Evolutionary conservation across 257 asterid species (phyloP), one percentile per base, ranked within the genome.

Genomic region (Jacaranda mimosifolia): DNA sequence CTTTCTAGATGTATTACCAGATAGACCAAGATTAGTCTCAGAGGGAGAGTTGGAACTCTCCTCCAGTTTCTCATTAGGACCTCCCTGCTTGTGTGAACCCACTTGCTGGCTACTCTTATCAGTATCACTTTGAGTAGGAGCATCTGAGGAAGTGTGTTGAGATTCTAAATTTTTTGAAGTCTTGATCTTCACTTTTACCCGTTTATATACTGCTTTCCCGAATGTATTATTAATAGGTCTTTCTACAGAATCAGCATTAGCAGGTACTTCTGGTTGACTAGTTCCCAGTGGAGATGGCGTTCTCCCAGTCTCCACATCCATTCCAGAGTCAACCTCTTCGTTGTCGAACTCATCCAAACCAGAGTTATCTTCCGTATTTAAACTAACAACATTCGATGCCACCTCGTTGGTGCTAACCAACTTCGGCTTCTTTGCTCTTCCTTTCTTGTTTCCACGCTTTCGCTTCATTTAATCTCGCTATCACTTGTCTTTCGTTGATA

Each of bases 141-240:
- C 85, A 79, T 89, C 94, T 53, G 97, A 80, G 76, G 91, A 78
- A 75, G 84, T 56, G 67, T 19, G 87, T 70, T 79, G 96, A 51
- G 91, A 43, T 49, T 91, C 99, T 77, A 93, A 83, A 52, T 87
- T 65, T 78, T 93, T 96, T 9, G 97, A 90, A 35, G 84, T 87
- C 83, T 93, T 96, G 76, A 96, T 89, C 83, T 88, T 93, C 68
- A 96, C 99, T 87, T 92, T 96, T 51, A 96, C 96, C 77, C 97
- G 91, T 21, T 92, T 86, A 70, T 93, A 91, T 39, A 89, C 97
- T 45, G 86, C 90, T 83, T 83, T 84, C 8, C 84, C 93, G 32
- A 85, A 82, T 11, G 87, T 81, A 70, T 82, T 89, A 80, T 79
- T 86, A 72, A 65, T 72, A 76, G 90, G 89, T 19, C 89, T 86